These are phyloP conservation scores for Zangia roseola DNA, from an alignment of 768 basidiomycete genomes.

Conservation along the genomic window DNA sequence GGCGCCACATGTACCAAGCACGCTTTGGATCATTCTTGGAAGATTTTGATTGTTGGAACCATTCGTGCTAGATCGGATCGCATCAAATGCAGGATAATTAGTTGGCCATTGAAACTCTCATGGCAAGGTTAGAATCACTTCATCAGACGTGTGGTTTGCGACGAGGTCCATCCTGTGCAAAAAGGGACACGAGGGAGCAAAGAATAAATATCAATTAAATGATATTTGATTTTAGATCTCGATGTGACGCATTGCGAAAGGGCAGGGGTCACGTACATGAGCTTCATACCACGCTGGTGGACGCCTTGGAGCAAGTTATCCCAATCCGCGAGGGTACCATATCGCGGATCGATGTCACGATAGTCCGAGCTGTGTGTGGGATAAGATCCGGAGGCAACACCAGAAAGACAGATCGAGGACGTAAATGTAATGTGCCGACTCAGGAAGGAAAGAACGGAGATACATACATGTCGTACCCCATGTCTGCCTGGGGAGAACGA, in stretches of 20 bases:
- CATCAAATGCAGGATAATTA: conserved; percentile 1
- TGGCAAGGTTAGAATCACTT: conserved; percentile 36
- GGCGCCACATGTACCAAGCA: conserved; percentile 78
- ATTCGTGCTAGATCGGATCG: conserved; percentile 50
- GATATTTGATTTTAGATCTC: conserved; percentile 3
- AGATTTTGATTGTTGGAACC: conserved; percentile 63
- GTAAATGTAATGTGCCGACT: too few species aligned
- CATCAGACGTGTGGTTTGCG: conserved; percentile 69
- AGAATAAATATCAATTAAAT: conserved; percentile 1
- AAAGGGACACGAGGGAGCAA: conserved; percentile 3
- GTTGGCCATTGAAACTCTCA: background rate
- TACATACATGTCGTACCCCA: conserved; percentile 70
- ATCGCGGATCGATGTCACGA: conserved; percentile 58
- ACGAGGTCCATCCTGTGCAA: conserved; percentile 69
- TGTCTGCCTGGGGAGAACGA: conserved; percentile 63
- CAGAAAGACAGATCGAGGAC: background rate
- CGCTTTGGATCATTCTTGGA: conserved; percentile 56
- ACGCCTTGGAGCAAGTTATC: conserved; percentile 51
- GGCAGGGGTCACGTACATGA: conserved; percentile 49
- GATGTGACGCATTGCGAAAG: conserved; percentile 13
- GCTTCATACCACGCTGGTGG: conserved; percentile 66
- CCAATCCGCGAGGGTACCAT: conserved; percentile 64
- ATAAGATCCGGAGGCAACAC: conserved; percentile 8
- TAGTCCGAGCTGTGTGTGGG: conserved; percentile 55
- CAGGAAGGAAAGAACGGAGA: background rate